Percentiles rank a stretch among this genome's conserved stretches.
These are phyloP conservation scores for Urochloa ruziziensis DNA, from an alignment of 176 grass and related monocot genomes.

Conservation along the genomic window DNA sequence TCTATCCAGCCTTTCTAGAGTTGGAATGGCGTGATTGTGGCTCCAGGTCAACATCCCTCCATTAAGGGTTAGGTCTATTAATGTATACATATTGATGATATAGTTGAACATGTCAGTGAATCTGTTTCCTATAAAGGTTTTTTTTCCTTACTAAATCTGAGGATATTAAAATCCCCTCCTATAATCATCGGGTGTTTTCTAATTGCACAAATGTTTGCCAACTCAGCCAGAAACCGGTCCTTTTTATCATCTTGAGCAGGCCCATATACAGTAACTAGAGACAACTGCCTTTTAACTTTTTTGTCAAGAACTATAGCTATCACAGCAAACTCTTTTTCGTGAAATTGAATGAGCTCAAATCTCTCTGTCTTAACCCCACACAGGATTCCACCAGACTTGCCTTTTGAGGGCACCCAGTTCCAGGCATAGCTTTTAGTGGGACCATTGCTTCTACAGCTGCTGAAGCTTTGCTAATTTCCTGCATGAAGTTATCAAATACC, in stretches of 20 bases:
- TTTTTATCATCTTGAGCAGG: neutral
- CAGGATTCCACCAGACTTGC: too few relatives aligned
- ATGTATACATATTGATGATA: neutral
- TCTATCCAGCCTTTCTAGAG: neutral
- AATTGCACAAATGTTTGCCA: fast-evolving
- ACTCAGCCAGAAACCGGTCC: neutral
- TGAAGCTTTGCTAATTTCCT: too few relatives aligned
- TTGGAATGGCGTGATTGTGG: neutral
- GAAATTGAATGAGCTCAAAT: too few relatives aligned
- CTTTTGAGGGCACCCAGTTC: too few relatives aligned
- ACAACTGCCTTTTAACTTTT: fast-evolving
- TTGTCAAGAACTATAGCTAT: neutral
- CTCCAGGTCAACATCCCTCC: neutral
- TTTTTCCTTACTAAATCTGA: neutral
- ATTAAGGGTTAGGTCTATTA: fast-evolving
- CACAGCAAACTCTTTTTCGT: neutral
- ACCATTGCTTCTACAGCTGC: too few relatives aligned
- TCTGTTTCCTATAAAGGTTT: neutral
- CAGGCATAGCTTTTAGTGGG: too few relatives aligned
- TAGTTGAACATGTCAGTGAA: neutral
- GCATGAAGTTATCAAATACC: too few relatives aligned
- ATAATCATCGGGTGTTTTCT: fast-evolving
- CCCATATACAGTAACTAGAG: neutral
- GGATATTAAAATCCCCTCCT: neutral
- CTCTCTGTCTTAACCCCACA: too few relatives aligned